phyloP scores from a whole-genome alignment of 768 basidiomycete genomes.

The Lactifluus echinatus region DNA sequence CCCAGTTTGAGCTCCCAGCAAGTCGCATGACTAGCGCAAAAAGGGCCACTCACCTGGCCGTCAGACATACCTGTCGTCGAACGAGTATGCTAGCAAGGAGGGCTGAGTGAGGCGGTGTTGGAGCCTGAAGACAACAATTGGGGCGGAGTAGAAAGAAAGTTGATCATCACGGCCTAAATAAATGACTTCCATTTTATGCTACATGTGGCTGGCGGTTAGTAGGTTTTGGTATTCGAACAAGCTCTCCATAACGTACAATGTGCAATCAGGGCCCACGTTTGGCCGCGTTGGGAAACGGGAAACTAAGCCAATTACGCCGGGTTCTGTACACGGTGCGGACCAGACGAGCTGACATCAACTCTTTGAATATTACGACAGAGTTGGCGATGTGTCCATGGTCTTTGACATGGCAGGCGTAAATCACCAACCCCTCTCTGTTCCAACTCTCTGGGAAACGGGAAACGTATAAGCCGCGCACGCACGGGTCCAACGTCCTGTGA shows the following conservation, averaged over 20 bases:
- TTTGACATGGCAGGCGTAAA: too few species aligned
- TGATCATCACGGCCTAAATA: not conserved
- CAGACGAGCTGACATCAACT: too few species aligned
- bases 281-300: too few species aligned
- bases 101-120: not conserved
- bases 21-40: constrained; percentile 45
- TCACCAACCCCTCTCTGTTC: too few species aligned
- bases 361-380: too few species aligned
- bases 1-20: not conserved
- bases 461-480: not conserved
- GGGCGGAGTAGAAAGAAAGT: not conserved
- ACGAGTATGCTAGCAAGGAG: too few species aligned
- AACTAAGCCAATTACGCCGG: too few species aligned
- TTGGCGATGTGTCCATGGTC: too few species aligned
- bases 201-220: not conserved
- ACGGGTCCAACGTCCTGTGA: not conserved
- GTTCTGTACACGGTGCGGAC: too few species aligned
- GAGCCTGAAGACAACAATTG: not conserved
- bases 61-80: constrained; percentile 2
- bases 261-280: too few species aligned
- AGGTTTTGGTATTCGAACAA: too few species aligned
- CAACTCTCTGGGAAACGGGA: not conserved
- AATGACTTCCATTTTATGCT: not conserved
- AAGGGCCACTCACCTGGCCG: constrained; percentile 43
- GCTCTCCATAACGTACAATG: too few species aligned